Evolutionary conservation across 2,329 filamentous ascomycete species (phyloP).

Genomic region (Talaromyces sp.): DNA sequence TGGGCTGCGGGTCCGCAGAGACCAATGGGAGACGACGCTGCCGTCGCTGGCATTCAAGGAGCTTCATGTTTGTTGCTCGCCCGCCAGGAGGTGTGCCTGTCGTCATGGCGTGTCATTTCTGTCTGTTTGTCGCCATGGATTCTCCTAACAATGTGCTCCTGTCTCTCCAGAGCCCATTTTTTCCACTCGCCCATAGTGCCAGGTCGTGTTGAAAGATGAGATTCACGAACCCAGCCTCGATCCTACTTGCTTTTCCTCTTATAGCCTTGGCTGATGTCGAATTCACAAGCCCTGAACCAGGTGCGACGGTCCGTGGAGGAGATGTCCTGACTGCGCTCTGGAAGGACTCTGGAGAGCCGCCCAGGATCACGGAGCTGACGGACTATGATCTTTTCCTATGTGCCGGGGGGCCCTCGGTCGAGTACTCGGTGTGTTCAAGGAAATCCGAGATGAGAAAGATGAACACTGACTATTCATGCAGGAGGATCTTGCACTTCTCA

Average conservation of each 20-base stretch:
- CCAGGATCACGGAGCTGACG: slow-evolving; percentile 45
- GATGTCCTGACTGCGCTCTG: slow-evolving; percentile 51
- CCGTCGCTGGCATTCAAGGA: slow-evolving; percentile 10
- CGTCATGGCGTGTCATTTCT: slow-evolving; percentile 16
- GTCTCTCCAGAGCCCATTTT: slow-evolving; percentile 11
- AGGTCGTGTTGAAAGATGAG: slow-evolving; percentile 21
- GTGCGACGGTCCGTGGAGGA: slow-evolving; percentile 45
- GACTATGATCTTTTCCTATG: slow-evolving; percentile 57
- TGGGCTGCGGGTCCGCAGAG: slow-evolving; percentile 3
- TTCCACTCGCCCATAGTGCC: neutral
- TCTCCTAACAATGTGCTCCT: slow-evolving; percentile 24
- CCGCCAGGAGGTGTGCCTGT: neutral
- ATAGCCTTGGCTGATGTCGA: slow-evolving; percentile 47
- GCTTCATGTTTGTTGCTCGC: slow-evolving; percentile 1
- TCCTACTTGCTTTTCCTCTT: slow-evolving; percentile 35
- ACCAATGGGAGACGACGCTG: neutral
- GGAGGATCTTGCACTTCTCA: slow-evolving; percentile 39
- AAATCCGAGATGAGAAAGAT: neutral
- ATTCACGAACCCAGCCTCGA: slow-evolving; percentile 14
- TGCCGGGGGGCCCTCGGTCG: slow-evolving; percentile 52
- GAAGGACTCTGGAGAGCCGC: slow-evolving; percentile 50
- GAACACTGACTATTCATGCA: slow-evolving; percentile 15
- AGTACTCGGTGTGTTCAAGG: slow-evolving; percentile 35
- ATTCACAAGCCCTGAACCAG: slow-evolving; percentile 50
- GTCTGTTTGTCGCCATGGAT: neutral